phyloP scores from a whole-genome alignment of 805 yeast genomes.

The Ogataea populi-albae region DNA sequence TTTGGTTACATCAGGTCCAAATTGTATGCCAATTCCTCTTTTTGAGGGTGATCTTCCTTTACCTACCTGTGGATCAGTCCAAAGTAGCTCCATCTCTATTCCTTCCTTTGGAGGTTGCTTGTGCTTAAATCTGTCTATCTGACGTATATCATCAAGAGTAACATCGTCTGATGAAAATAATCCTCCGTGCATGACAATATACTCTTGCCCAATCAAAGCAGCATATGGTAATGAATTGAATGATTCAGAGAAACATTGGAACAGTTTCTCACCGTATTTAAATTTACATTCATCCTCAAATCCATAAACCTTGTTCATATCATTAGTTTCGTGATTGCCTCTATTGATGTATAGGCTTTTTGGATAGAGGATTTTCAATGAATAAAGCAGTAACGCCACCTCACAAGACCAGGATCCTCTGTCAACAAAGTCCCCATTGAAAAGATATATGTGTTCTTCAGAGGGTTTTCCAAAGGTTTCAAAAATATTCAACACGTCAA shows the following conservation, averaged over 20 bases:
- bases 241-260: conserved; percentile 79
- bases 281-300: conserved; percentile 93
- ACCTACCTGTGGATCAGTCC: conserved; percentile 92
- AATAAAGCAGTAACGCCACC: conserved; percentile 78
- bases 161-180: conserved; percentile 75
- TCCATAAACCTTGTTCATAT: conserved; percentile 95
- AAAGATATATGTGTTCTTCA: conserved; percentile 68
- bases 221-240: conserved; percentile 87
- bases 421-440: conserved; percentile 97
- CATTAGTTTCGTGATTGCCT: conserved; percentile 96
- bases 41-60: conserved; percentile 84
- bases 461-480: conserved; percentile 67
- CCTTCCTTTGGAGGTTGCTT: conserved; percentile 90
- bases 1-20: conserved; percentile 93
- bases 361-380: conserved; percentile 77
- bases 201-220: conserved; percentile 70
- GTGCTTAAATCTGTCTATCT: conserved; percentile 59
- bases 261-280: conserved; percentile 78
- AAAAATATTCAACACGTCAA: conserved; percentile 82
- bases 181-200: conserved; percentile 95
- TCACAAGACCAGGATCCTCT: conserved; percentile 99
- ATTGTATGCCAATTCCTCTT: conserved; percentile 93
- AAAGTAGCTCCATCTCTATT: conserved; percentile 89
- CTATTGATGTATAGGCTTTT: conserved; percentile 70
- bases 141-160: conserved; percentile 69